Base-by-base conservation (phyloP, 345 rosid genomes). In the Syzygium jambos region DNA sequence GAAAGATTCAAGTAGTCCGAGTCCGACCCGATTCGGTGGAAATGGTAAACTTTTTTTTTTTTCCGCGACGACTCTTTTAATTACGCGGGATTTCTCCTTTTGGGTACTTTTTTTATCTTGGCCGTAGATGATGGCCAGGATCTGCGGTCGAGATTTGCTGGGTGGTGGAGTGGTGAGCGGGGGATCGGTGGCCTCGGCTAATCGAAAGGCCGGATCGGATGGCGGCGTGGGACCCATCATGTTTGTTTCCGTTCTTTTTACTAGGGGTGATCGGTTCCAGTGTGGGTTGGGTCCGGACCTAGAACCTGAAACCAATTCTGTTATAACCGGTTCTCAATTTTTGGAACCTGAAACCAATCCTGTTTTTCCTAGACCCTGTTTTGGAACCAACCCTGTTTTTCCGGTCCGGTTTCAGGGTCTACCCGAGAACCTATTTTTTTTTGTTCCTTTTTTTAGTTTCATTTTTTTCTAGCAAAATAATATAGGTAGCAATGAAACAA, bases 141-240 rank as follows among this genome's bases (percentile, higher is more conserved):
- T 63, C 21, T 63, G 77, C 16, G 21, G 77, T 63, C 29, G 21
- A 29, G 4, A 63, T 63, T 63, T 63, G 77, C 21, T 29, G 73
- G 73, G 21, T n/a, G 38, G 38, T n/a, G 19, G 73, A 29, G 38
- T 10, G 21, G 19, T 6, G 73, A 63, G 73, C 34, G 38, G 38
- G 30, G 29, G 73, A 63, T 63, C 38, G 19, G 9, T 14, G 19
- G 38, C 38, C 3, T 63, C 2, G 21, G 19, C 43, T 65, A 16
- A 65, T 65, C 43, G 10, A 65, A 65, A 16, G 19, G 38, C 21
- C 2, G 0, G 30, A 61, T 13, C 0, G 19, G 19, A 14, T 14
- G 21, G 21, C 1, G 1, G 38, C 9, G 0, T 14, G 38, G 10
- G 38, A 14, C 21, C 1, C 2, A 2, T 29, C 1, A 29, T 63